Evolutionary conservation across 2,329 filamentous ascomycete species (phyloP), one percentile per base, ranked within the genome.

Genomic region (Fusarium proliferatum): DNA sequence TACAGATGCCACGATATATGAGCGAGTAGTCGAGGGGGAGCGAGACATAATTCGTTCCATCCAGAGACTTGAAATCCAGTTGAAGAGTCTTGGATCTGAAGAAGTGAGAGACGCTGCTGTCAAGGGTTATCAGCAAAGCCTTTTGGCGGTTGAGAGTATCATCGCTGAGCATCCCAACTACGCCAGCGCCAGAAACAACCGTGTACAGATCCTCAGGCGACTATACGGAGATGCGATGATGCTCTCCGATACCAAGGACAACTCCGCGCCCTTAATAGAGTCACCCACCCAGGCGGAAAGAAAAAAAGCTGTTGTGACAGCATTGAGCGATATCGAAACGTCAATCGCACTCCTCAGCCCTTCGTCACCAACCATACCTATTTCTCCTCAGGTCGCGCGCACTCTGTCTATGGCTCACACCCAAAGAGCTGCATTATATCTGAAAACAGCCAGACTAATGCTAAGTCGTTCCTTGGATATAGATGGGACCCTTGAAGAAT

Each of bases 101-200:
- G 79, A 82, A 23, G 79, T 77, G 42, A 74, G 77, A n/a, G 81
- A 86, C 9, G 62, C 70, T 21, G 82, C 85, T 8, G 76, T 85
- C 36, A 76, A 81, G 4, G 83, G 83, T 43, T 91, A 90, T 75
- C 83, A 81, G 33, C 69, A 81, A 41, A 86, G 85, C 60, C 80
- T 91, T 23, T 79, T 80, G 15, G 81, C 84, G 10, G 83, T 95
- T 9, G 85, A 86, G 36, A 78, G 81, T 5, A 84, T 94, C 38
- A 88, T 94, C 45, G 77, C 83, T 5, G 81, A 87, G 30, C 80
- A 89, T 60, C 91, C 93, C 6, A 81, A 84, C 38, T 95, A 95
- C 80, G 92, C 93, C 28, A 93, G 91, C 71, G 92, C 90, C 10
- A 88, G 90, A 65, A 93, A 94, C 79, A 95, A 96, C 81, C 87